These are phyloP conservation scores for Colletotrichum siamense DNA, from an alignment of 2,329 filamentous ascomycete species.

Conservation along the genomic window DNA sequence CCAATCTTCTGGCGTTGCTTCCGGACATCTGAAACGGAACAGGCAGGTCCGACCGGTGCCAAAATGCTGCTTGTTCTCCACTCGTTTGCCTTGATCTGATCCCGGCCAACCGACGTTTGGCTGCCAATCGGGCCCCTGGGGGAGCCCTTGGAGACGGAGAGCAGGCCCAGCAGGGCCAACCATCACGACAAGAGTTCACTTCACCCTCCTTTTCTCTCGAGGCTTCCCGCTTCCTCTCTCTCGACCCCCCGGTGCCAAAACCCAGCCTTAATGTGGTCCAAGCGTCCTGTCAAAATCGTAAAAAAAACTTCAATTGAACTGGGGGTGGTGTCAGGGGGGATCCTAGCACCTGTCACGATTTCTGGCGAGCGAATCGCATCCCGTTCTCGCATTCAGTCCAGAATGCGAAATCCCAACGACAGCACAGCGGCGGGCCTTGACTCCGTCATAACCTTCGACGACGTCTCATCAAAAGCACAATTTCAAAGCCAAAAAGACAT, in stretches of 20 bases:
- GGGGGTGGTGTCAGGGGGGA: not conserved
- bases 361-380: conserved; percentile 20
- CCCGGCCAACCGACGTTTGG: not conserved
- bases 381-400: not conserved
- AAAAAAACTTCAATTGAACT: conserved; percentile 6
- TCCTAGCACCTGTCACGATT: conserved; percentile 19
- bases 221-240: not conserved
- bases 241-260: conserved; percentile 1
- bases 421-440: conserved; percentile 2
- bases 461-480: not conserved
- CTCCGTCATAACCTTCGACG: conserved; percentile 1
- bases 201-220: not conserved
- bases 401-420: conserved; percentile 6
- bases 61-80: conserved; percentile 5
- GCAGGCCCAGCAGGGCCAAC: not conserved
- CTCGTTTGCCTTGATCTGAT: conserved; percentile 19
- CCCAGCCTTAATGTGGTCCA: conserved; percentile 20
- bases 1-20: conserved; percentile 17
- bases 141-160: not conserved
- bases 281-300: conserved; percentile 25
- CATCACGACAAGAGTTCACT: not conserved
- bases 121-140: not conserved
- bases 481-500: not conserved
- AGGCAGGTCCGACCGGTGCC: conserved; percentile 17
- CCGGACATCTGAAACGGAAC: conserved; percentile 20